Base-by-base conservation (phyloP, 2,329 filamentous ascomycete genomes). In the Ophiostoma himal-ulmi region DNA sequence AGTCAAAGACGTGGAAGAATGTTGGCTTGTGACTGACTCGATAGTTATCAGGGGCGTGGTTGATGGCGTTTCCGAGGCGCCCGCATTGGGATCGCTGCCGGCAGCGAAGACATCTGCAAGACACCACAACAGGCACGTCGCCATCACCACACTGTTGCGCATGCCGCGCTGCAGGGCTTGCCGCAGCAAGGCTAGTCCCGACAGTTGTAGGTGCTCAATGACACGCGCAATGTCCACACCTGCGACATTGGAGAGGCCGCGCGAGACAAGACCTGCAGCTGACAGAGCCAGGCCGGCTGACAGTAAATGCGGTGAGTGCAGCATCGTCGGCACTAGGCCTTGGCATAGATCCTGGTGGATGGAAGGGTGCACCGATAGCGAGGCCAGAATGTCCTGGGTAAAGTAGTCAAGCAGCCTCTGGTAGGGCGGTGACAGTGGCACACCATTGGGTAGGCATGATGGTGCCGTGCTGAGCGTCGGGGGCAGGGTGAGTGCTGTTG, bases 361-460 rank as follows among this genome's bases (percentile, higher is more conserved):
- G n/a, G 70, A 68, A 2, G 70, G 70, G 17, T 73, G 68, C 1
- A 65, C 60, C 14, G 71, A 73, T 10, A 73, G 52, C 1, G 71
- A 70, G 2, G 71, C 65, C 26, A 73, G 41, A 8, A 73, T 48
- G 64, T 73, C 70, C 13, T 54, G n/a, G 1, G 70, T 64, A 67
- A 73, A 73, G 70, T 73, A 73, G 60, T 70, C 44, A 30, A 73
- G 70, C 14, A 73, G 67, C 1, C 64, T 67, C 20, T 68, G 71
- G 70, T 73, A 73, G 8, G 36, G 68, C n/a, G 70, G 70, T 3
- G 71, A 36, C 3, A 73, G 66, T 1, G 67, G 57, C 5, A 73
- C 48, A 54, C 71, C 71, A 22, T 70, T 70, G 67, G 71, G 65
- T 34, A 71, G 69, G 13, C 64, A 68, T 13, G 52, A 44, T 14